Evolutionary conservation across 306 rosid genomes (phyloP).

Genomic region (Styphnolobium japonicum): DNA sequence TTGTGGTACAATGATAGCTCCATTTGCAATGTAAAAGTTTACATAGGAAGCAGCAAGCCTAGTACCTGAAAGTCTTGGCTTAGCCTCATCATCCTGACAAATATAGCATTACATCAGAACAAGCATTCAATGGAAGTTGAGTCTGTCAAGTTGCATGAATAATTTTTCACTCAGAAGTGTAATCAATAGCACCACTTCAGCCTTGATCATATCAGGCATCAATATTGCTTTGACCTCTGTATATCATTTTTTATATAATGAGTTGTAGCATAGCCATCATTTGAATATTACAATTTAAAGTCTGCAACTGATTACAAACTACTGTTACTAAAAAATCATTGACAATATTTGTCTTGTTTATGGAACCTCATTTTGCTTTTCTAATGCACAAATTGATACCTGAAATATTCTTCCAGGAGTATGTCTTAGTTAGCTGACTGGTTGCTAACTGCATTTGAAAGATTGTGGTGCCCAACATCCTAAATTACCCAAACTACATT

Average conservation of each 20-base stretch:
- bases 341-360: constrained; percentile 14
- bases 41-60: constrained; percentile 96
- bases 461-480: neutral
- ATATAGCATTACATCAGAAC: constrained; percentile 7
- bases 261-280: neutral
- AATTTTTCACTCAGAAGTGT: constrained; percentile 6
- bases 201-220: neutral
- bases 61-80: constrained; percentile 54
- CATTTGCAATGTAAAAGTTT: constrained; percentile 89
- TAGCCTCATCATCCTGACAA: constrained; percentile 56
- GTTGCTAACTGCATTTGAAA: constrained; percentile 4
- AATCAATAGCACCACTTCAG: neutral
- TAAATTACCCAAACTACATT: constrained; percentile 2
- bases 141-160: neutral
- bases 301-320: neutral
- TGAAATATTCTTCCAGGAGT: neutral
- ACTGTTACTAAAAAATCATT: neutral
- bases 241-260: neutral
- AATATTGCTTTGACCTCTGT: neutral
- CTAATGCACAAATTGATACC: neutral
- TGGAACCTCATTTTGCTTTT: neutral
- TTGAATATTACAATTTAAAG: neutral
- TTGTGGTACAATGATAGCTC: constrained; percentile 74
- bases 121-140: constrained; percentile 5
- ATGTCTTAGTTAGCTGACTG: constrained; percentile 1